Evolutionary conservation across 768 basidiomycete genomes (phyloP), one percentile per base, ranked within the genome.

Genomic region (Porpolomopsis calyptriformis): DNA sequence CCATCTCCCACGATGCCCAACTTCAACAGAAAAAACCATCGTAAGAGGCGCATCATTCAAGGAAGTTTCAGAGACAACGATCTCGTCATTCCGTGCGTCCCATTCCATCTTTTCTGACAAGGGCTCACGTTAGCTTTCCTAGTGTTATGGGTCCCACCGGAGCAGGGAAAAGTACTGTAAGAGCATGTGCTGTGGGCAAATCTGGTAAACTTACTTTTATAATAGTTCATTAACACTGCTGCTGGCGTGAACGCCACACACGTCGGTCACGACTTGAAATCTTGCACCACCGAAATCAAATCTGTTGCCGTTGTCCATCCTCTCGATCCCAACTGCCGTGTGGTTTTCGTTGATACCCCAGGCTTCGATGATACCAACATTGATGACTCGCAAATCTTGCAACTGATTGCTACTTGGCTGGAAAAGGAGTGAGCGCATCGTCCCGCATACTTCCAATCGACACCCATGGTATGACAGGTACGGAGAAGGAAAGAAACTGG

Each of bases 191-290:
- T 6, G 10, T 26, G 39, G 20, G 23, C 14, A 6, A 23, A 16
- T 36, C 6, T 26, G 18, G 12, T 16, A 42, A 14, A 7, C 35
- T 42, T 9, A 34, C 16, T 3, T 19, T 22, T 2, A 43, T 38
- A 37, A 18, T 27, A 68, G 66, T 66, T 68, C 51, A 63, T 68
- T 56, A 68, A 68, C 52, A 41, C 51, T 5, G 60, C 62, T 18
- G 57, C 64, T n/a, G 65, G 61, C 0, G 11, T 20, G 3, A 59
- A 58, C 1, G 29, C 39, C 37, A 56, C 63, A 29, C 53, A 60
- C 35, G 59, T 62, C 34, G 60, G 66, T 11, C 52, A 60, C 22
- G 54, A 57, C n/a, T 42, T 68, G 40, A 60, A 64, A 43, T 68
- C 67, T 40, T 63, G 60, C 42, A 68, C 66, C 19, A 55, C 60